A percentile compares a stretch with the other conserved stretches of the same genome.
Conservation (phyloP, 78 protist species). For the Dictyostelium capitatum region DNA sequence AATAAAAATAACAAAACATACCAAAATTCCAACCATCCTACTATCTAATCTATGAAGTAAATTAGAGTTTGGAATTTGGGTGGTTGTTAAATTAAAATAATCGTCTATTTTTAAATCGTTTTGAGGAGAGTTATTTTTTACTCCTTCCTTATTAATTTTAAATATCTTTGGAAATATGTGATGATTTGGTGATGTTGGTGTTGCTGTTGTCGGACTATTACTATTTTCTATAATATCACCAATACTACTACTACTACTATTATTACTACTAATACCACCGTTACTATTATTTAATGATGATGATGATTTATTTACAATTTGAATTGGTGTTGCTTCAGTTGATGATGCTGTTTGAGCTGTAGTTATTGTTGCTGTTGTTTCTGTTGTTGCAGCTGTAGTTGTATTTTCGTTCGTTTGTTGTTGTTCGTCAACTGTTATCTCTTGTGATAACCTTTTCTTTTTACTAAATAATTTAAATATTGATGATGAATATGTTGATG, state of each 20-base stretch:
- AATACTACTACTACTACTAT: background rate
- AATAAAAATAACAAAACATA: constrained; percentile 8
- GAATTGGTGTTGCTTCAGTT: background rate
- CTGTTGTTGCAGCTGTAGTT: background rate
- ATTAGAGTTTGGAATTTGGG: constrained; percentile 72
- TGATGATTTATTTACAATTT: too few relatives aligned
- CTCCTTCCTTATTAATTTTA: background rate
- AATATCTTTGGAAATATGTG: background rate
- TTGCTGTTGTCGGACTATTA: background rate
- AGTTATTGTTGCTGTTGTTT: background rate
- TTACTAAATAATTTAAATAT: constrained; percentile 1
- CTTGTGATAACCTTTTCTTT: background rate
- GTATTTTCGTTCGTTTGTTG: too few relatives aligned
- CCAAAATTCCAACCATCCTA: constrained; percentile 78
- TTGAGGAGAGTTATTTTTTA: background rate
- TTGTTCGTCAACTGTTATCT: too few relatives aligned
- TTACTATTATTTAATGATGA: background rate
- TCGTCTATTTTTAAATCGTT: constrained; percentile 71
- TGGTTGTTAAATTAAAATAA: constrained; percentile 66
- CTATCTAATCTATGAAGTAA: constrained; percentile 63
- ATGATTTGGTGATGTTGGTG: background rate
- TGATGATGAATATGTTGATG: background rate
- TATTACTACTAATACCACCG: background rate
- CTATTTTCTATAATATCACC: background rate
- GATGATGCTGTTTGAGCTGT: background rate